Evolutionary conservation across 208 protist genomes (phyloP).

Genomic region (Acanthamoeba culbertsoni): DNA sequence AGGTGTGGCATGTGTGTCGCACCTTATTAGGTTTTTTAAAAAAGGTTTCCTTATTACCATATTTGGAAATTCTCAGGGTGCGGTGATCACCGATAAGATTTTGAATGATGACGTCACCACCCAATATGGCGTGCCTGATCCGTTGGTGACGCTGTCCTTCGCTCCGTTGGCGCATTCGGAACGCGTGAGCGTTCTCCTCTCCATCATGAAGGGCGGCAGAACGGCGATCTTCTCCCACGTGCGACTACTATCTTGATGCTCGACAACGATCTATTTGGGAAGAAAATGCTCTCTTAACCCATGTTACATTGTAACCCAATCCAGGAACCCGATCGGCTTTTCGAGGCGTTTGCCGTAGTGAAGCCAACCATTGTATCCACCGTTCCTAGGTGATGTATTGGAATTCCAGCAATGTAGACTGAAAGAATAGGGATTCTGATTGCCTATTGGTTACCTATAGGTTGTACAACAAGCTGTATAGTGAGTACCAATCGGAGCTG

Average conservation of each 20-base stretch:
- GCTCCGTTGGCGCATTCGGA: conserved; percentile 17
- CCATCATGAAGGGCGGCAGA: background rate
- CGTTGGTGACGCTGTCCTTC: background rate
- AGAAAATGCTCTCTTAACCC: background rate
- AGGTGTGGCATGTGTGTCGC: background rate
- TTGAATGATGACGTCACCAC: conserved; percentile 13
- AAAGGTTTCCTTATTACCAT: too few species aligned
- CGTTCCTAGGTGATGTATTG: conserved; percentile 7
- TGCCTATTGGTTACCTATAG: too few species aligned
- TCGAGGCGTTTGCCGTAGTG: background rate
- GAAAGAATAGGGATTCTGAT: too few species aligned
- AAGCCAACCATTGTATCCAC: background rate
- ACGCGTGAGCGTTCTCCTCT: background rate
- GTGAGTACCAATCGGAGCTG: background rate
- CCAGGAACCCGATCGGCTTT: background rate
- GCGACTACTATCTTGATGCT: background rate
- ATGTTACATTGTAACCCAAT: background rate
- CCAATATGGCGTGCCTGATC: background rate
- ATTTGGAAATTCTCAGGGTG: too few species aligned
- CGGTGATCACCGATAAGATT: background rate
- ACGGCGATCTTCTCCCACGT: conserved; percentile 7
- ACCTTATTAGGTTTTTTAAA: background rate
- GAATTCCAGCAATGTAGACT: too few species aligned
- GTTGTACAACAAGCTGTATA: conserved; percentile 49
- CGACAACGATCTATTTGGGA: background rate